Base-by-base conservation (phyloP, 495 filamentous ascomycete species). In the Penicillium coprophilum region DNA sequence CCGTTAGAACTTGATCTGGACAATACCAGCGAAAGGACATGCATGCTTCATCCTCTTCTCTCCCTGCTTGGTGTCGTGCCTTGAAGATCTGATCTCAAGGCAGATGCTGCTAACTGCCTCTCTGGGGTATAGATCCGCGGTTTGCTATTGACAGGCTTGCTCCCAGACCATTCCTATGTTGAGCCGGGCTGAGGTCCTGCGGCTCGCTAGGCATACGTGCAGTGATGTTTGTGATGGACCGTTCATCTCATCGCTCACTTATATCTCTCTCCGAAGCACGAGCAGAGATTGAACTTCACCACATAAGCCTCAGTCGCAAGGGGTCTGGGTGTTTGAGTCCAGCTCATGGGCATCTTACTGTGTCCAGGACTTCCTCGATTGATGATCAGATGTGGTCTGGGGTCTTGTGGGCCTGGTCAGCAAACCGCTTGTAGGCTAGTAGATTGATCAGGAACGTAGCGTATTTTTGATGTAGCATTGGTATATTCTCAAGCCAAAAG, bases 1-100 rank as follows among this genome's bases (percentile, higher is more conserved):
- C 76, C 76, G 76, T 78, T 76, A 61, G 66, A 78, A 78, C 76
- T 78, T 78, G 76, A 78, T 78, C 76, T 78, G 76, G 75, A 71
- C 68, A 72, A 78, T 78, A 76, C 76, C 76, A 78, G 76, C 76
- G 76, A 77, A 78, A 78, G 76, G 69, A 76, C 75, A 73, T 78
- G 75, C 76, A 57, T 58, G 67, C 63, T 68, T 63, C 49, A 58
- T 55, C 38, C 52, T 50, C 32, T 30, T 58, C 30, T 58, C 27
- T 28, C 44, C 45, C 38, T 15, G 10, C 24, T 54, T 55, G 48
- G 56, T 58, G 50, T 67, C 52, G 48, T 48, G 27, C 47, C 43
- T 41, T 36, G 41, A 28, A 44, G 44, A 36, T 43, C 13, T 11
- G 3, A 49, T 56, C 61, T 38, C 54, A 28, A 41, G 46, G 49